phyloP scores from a whole-genome alignment of 1,284 basidiomycete species.

The Salmacisia buchloeana region DNA sequence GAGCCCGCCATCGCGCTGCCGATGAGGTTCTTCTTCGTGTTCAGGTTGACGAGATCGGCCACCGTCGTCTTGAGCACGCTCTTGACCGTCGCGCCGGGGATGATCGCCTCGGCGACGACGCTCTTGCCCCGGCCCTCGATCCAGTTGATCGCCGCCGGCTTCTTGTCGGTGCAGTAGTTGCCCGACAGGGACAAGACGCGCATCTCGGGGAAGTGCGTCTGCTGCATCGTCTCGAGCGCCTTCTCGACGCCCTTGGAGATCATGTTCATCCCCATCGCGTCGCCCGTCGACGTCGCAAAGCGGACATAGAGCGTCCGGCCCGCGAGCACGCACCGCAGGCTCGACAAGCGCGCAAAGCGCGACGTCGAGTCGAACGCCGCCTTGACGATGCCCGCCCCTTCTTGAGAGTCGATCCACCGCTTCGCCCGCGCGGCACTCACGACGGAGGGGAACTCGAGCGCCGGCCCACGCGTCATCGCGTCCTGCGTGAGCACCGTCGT shows the following conservation, averaged over 20 bases:
- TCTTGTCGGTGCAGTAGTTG: slow-evolving; percentile 99
- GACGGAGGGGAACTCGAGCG: slow-evolving; percentile 86
- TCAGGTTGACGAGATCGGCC: slow-evolving; percentile 80
- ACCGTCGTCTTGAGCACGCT: slow-evolving; percentile 93
- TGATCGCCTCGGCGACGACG: slow-evolving; percentile 88
- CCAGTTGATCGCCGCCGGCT: slow-evolving; percentile 99
- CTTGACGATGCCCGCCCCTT: slow-evolving; percentile 72
- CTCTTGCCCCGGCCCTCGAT: slow-evolving; percentile 98
- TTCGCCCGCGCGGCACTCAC: slow-evolving; percentile 74
- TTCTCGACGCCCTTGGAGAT: slow-evolving; percentile 63
- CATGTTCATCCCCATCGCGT: slow-evolving; percentile 99
- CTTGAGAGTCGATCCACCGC: slow-evolving; percentile 78
- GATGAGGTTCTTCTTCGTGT: slow-evolving; percentile 94
- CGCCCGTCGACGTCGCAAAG: slow-evolving; percentile 90
- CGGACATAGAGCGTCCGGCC: slow-evolving; percentile 77
- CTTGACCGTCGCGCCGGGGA: slow-evolving; percentile 82
- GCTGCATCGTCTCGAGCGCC: slow-evolving; percentile 73
- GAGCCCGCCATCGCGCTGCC: slow-evolving; percentile 97
- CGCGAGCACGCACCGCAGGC: slow-evolving; percentile 44
- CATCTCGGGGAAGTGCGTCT: slow-evolving; percentile 84
- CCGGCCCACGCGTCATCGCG: slow-evolving; percentile 96
- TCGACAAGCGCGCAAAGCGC: slow-evolving; percentile 45
- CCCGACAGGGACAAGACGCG: slow-evolving; percentile 85
- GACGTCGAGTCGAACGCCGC: slow-evolving; percentile 84
- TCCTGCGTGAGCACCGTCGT: slow-evolving; percentile 88